Base-by-base conservation (phyloP, 495 filamentous ascomycete genomes). In the Penicillium crystallinum region DNA sequence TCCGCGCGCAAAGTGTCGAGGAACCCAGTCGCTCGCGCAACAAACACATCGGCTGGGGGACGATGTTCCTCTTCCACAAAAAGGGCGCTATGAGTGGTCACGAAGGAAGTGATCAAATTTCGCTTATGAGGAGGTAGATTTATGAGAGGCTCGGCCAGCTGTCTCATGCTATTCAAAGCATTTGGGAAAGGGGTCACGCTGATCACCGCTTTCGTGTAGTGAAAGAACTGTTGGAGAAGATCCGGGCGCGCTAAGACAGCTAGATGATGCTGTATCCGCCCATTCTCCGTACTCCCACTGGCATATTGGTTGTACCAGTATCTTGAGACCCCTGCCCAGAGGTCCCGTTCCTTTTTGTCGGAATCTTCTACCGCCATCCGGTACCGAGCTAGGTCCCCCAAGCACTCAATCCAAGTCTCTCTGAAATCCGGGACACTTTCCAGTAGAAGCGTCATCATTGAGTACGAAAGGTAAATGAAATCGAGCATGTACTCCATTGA, bases 361-460 rank as follows among this genome's bases (percentile, higher is more conserved):
- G 80, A 76, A 43, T 90, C 85, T 61, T 92, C 87, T 23, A 91
- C 84, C 1, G 87, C 87, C 87, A 92, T 91, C 0, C 83, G 72
- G 46, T 87, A 88, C 27, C 84, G 67, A 0, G 81, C 86, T 3
- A 93, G 66, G 64, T 93, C 89, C 0, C 90, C 90, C 0, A 96
- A 73, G 58, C 89, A 95, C 56, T 96, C 91, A 21, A 95, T 87
- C 91, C 91, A 96, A 0, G 87, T 95, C 40, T 91, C 87, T 53
- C 86, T 79, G 58, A 91, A 95, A 0, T 77, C 69, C 3, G 85
- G 78, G 0, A 91, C 85, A 0, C 85, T 90, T 61, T 92, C 89
- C 48, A 86, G 78, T 0, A 93, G 71, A 4, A 93, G 65, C 0
- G 86, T 84, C 77, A 92, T 85, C 81, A 89, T 88, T 15, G 84